Evolutionary conservation across 1,284 basidiomycete genomes (phyloP).

Genomic region (Malassezia yamatoensis): DNA sequence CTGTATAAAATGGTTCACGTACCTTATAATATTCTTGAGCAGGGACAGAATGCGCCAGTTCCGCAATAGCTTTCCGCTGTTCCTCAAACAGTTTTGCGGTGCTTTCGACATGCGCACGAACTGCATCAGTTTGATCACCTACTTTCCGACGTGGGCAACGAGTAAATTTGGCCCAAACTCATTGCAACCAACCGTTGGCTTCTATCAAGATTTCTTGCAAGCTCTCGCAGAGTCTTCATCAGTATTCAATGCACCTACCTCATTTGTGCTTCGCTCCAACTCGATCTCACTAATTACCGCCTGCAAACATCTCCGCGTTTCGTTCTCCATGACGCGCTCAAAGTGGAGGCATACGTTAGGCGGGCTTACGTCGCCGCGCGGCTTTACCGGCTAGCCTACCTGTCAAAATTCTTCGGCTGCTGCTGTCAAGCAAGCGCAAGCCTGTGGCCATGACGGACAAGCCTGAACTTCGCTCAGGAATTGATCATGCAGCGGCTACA

Average conservation of each 20-base stretch:
- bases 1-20: slow-evolving; percentile 1
- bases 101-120: background rate
- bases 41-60: background rate
- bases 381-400: too few species aligned
- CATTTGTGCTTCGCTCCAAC: slow-evolving; percentile 5
- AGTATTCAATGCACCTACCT: background rate
- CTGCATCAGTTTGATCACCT: background rate
- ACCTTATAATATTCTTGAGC: slow-evolving; percentile 12
- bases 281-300: slow-evolving; percentile 9
- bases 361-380: too few species aligned
- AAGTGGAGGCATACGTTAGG: background rate
- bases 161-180: slow-evolving; percentile 7
- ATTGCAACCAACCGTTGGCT: slow-evolving; percentile 12
- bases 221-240: slow-evolving; percentile 10
- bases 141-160: slow-evolving; percentile 1
- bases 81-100: background rate
- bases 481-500: background rate
- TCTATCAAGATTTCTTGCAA: background rate
- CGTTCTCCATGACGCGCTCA: slow-evolving; percentile 2
- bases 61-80: slow-evolving; percentile 1
- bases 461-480: background rate
- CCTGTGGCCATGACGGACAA: too few species aligned
- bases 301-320: slow-evolving; percentile 1
- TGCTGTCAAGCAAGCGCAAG: too few species aligned
- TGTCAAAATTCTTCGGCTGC: too few species aligned